A percentile compares a stretch with the other conserved stretches of the same genome.
Conservation (phyloP, 257 asterid genomes). For the Craterostigma plantagineum region DNA sequence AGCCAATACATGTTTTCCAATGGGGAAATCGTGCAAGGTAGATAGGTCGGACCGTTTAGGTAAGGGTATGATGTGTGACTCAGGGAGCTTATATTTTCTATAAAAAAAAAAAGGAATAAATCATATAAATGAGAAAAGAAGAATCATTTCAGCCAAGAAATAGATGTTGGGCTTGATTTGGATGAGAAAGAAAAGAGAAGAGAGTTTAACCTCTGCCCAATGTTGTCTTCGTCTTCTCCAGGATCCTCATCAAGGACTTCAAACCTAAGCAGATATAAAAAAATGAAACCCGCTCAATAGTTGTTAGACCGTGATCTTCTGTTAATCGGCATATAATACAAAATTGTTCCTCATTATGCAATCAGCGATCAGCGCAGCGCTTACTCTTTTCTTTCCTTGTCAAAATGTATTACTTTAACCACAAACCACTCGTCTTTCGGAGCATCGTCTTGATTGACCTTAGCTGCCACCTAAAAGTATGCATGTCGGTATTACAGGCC, state of each 20-base stretch:
- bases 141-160: no score
- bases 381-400: conserved; percentile 80
- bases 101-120: conserved; percentile 14
- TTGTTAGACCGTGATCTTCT: no score
- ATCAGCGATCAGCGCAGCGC: no score
- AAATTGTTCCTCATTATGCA: no score
- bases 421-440: conserved; percentile 94
- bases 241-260: conserved; percentile 97
- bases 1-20: conserved; percentile 90
- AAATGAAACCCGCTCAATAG: no score
- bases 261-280: no score
- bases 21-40: conserved; percentile 50
- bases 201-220: conserved; percentile 52
- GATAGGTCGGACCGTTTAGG: conserved; percentile 67
- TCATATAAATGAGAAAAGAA: no score
- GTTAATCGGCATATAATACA: no score
- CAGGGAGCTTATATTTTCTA: conserved; percentile 88
- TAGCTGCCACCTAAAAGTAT: conserved; percentile 85
- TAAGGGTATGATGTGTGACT: conserved; percentile 80
- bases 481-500: no score
- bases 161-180: neutral
- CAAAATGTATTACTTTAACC: conserved; percentile 88
- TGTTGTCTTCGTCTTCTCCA: conserved; percentile 93
- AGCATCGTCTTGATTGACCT: conserved; percentile 72
- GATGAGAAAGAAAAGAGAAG: conserved; percentile 1